A percentile compares a stretch with the other conserved stretches of the same genome.
Conservation (phyloP, 176 grass and related monocot species). For the Cocos nucifera region DNA sequence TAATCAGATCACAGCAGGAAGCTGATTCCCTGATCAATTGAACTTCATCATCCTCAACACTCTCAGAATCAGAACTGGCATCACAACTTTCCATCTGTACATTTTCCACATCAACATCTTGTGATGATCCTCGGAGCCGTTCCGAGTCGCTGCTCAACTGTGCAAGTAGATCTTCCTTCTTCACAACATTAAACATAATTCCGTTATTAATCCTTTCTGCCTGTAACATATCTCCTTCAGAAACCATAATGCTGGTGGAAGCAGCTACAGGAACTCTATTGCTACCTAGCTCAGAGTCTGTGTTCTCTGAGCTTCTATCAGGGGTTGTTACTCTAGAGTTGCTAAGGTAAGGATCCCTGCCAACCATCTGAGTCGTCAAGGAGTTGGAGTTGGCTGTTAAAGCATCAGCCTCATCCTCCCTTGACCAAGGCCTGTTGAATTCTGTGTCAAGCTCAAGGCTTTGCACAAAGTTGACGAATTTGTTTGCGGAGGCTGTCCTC, state of each 20-base stretch:
- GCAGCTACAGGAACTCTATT: conserved; percentile 23
- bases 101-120: conserved; percentile 61
- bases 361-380: conserved; percentile 24
- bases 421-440: conserved; percentile 28
- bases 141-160: conserved; percentile 24
- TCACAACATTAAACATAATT: conserved; percentile 95
- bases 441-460: conserved; percentile 75
- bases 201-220: conserved; percentile 76
- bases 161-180: conserved; percentile 43
- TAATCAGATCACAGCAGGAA: no score
- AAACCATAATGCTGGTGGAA: conserved; percentile 55
- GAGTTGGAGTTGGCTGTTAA: conserved; percentile 25
- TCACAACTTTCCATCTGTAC: conserved; percentile 48
- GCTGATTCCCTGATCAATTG: no score
- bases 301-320: conserved; percentile 44
- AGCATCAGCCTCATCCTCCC: conserved; percentile 29
- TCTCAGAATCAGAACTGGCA: conserved; percentile 37
- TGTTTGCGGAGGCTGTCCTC: conserved; percentile 73
- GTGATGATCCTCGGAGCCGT: conserved; percentile 23
- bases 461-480: conserved; percentile 87
- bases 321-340: conserved; percentile 20
- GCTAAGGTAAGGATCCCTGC: conserved; percentile 22
- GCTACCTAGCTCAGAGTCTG: conserved; percentile 23
- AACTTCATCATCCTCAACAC: conserved; percentile 12
- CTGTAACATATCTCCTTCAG: conserved; percentile 90